A percentile compares a stretch with the other conserved stretches of the same genome.
These are phyloP conservation scores for Fraxinus velutina DNA, from an alignment of 305 asterid genomes.

Conservation along the genomic window DNA sequence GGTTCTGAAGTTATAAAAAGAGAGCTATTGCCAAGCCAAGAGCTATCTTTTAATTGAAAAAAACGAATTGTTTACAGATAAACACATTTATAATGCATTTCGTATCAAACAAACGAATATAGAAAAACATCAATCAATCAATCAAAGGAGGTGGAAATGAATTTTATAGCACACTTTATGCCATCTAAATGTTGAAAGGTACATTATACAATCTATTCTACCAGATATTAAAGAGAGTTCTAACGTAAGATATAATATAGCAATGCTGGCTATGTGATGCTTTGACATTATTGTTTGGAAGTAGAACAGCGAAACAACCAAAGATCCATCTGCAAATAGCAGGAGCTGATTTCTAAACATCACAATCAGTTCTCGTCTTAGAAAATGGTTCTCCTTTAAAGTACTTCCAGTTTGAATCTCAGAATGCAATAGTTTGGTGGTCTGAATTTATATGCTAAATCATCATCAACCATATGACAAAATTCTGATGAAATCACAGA, in stretches of 20 bases:
- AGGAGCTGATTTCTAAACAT: not conserved
- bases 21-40: not conserved
- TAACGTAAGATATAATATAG: not conserved
- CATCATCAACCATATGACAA: not conserved
- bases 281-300: not conserved
- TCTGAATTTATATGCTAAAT: not conserved
- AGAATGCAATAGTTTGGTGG: not conserved
- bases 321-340: not conserved
- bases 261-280: not conserved
- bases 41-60: not conserved
- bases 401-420: not conserved
- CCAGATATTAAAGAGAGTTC: not conserved
- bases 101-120: not conserved
- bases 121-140: not conserved
- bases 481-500: not conserved
- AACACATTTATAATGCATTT: not conserved
- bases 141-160: not conserved
- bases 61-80: not conserved
- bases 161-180: not conserved
- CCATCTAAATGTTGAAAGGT: not conserved
- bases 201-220: not conserved
- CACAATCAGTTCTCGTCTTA: not conserved
- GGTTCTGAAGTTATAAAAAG: not conserved
- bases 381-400: not conserved
- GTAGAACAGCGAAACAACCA: not conserved